A percentile compares a stretch with the other conserved stretches of the same genome.
phyloP scores from a whole-genome alignment of 2,329 filamentous ascomycete genomes.

The Ophiostoma ulmi region DNA sequence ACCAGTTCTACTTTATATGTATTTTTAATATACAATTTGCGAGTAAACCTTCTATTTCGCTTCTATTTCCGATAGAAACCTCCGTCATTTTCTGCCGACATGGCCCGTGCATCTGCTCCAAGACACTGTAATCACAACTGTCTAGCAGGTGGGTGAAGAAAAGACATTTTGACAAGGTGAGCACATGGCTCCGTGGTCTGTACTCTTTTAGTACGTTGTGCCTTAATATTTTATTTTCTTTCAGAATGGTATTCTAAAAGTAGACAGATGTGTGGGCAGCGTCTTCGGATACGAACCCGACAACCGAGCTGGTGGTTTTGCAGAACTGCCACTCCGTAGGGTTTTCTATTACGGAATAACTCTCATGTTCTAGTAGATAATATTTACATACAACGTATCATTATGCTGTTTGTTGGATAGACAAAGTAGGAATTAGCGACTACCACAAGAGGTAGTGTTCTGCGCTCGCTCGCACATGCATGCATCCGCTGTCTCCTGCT shows the following conservation, averaged over 20 bases:
- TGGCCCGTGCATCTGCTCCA: not conserved
- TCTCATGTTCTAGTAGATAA: not conserved
- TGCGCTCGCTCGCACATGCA: slow-evolving; percentile 14
- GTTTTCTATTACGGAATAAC: not conserved
- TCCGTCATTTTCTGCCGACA: not conserved
- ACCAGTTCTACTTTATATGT: not conserved
- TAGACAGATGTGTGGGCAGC: slow-evolving; percentile 3
- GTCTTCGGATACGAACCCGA: slow-evolving; percentile 3
- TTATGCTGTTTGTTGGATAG: not conserved
- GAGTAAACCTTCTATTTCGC: not conserved
- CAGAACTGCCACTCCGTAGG: too few relatives aligned
- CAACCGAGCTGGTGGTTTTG: not conserved
- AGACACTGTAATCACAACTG: not conserved
- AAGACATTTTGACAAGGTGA: not conserved
- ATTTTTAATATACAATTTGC: too few relatives aligned
- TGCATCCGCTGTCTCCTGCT: not conserved
- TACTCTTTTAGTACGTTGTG: not conserved
- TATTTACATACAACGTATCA: not conserved
- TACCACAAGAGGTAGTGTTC: slow-evolving; percentile 13
- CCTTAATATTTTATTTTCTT: not conserved
- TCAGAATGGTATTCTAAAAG: not conserved
- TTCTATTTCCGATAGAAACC: not conserved
- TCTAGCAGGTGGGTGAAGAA: not conserved
- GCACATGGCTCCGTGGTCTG: not conserved
- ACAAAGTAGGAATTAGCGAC: not conserved